Evolutionary conservation across 1,284 basidiomycete genomes (phyloP).

Genomic region (Agaricales sp.): DNA sequence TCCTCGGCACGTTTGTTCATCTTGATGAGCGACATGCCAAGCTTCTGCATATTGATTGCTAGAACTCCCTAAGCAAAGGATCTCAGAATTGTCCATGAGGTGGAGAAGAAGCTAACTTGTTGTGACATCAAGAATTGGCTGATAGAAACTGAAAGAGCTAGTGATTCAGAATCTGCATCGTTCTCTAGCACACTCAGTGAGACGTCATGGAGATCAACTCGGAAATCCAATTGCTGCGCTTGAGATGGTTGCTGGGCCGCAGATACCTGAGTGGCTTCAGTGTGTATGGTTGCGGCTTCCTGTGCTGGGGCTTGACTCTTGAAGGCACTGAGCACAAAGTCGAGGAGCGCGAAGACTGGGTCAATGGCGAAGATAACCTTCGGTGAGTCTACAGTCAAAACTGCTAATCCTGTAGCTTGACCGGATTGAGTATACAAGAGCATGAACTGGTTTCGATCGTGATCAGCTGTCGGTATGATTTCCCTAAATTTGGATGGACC

Average conservation of each 20-base stretch:
- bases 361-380: slow-evolving; percentile 92
- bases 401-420: slow-evolving; percentile 56
- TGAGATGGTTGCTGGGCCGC: neutral
- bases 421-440: slow-evolving; percentile 77
- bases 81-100: slow-evolving; percentile 6
- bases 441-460: slow-evolving; percentile 94
- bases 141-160: slow-evolving; percentile 83
- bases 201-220: slow-evolving; percentile 88
- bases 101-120: slow-evolving; percentile 45
- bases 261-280: neutral
- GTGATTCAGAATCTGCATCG: slow-evolving; percentile 71
- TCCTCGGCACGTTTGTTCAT: slow-evolving; percentile 85
- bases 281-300: neutral
- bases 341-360: slow-evolving; percentile 81
- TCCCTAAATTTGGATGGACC: slow-evolving; percentile 86
- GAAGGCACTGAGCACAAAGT: slow-evolving; percentile 75
- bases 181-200: slow-evolving; percentile 87
- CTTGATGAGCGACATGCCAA: slow-evolving; percentile 90
- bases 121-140: slow-evolving; percentile 86
- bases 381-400: slow-evolving; percentile 90
- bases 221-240: slow-evolving; percentile 39
- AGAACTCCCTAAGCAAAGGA: slow-evolving; percentile 54
- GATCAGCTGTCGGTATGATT: slow-evolving; percentile 86
- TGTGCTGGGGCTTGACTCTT: slow-evolving; percentile 16
- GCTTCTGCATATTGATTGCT: slow-evolving; percentile 71